phyloP scores from a whole-genome alignment of 805 yeast species.

The Nematodospora valgi region DNA sequence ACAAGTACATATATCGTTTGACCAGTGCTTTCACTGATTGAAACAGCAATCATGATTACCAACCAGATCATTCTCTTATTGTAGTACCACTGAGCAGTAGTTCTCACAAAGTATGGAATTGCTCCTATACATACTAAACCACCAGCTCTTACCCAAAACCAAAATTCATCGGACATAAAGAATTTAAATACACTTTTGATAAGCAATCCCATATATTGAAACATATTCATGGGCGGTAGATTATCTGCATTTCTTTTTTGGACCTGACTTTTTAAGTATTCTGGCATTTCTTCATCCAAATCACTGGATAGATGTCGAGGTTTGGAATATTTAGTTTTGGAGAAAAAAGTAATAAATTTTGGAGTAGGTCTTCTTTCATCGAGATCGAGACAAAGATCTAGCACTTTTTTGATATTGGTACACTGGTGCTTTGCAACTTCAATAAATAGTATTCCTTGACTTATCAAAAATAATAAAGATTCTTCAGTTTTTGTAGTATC shows the following conservation, averaged over 20 bases:
- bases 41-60: constrained; percentile 28
- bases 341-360: constrained; percentile 14
- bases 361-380: constrained; percentile 22
- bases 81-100: constrained; percentile 28
- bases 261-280: constrained; percentile 9
- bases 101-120: constrained; percentile 22
- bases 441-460: constrained; percentile 20
- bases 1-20: constrained; percentile 24
- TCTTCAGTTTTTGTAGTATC: constrained; percentile 20
- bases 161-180: constrained; percentile 17
- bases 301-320: constrained; percentile 6
- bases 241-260: constrained; percentile 28
- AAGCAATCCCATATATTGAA: constrained; percentile 20
- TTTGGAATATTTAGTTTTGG: constrained; percentile 10
- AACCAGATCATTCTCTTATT: constrained; percentile 25
- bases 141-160: constrained; percentile 30
- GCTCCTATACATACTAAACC: constrained; percentile 20
- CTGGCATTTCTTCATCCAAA: constrained; percentile 6
- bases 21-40: constrained; percentile 28
- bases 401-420: constrained; percentile 11
- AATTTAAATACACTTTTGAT: constrained; percentile 15
- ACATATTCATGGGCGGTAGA: constrained; percentile 18
- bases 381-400: constrained; percentile 18
- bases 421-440: constrained; percentile 17
- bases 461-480: constrained; percentile 20